These are phyloP conservation scores for Tuber microsphaerosporum DNA, from an alignment of 495 filamentous ascomycete species.

Conservation along the genomic window DNA sequence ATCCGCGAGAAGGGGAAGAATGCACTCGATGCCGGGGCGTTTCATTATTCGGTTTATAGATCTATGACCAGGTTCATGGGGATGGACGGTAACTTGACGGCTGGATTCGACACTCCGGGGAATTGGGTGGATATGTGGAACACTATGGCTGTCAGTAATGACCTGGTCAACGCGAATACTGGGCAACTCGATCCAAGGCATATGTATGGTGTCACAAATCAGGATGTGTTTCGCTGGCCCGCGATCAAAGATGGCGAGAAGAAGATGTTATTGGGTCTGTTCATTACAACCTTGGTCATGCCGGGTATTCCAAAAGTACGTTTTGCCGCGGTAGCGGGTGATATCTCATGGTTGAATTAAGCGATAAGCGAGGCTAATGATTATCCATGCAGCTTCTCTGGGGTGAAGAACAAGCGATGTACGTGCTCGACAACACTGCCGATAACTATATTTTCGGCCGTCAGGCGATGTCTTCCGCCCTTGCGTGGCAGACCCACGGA, in stretches of 20 bases:
- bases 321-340: not conserved
- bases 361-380: slow-evolving; percentile 4
- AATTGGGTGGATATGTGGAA: slow-evolving; percentile 61
- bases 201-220: slow-evolving; percentile 63
- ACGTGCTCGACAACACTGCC: slow-evolving; percentile 61
- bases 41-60: slow-evolving; percentile 67
- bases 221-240: slow-evolving; percentile 72
- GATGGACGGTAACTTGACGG: slow-evolving; percentile 56
- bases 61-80: slow-evolving; percentile 52
- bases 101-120: slow-evolving; percentile 54
- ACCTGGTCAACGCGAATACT: slow-evolving; percentile 59
- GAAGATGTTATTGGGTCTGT: slow-evolving; percentile 55
- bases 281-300: slow-evolving; percentile 59
- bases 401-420: slow-evolving; percentile 67
- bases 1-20: slow-evolving; percentile 45
- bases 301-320: slow-evolving; percentile 59
- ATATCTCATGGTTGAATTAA: not conserved
- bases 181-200: slow-evolving; percentile 64
- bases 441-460: slow-evolving; percentile 65
- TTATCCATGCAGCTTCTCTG: slow-evolving; percentile 43
- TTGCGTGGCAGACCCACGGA: slow-evolving; percentile 63
- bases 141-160: slow-evolving; percentile 56
- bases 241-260: slow-evolving; percentile 57
- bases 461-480: slow-evolving; percentile 58
- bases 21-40: slow-evolving; percentile 60